Percentiles rank a stretch among this genome's conserved stretches.
These are phyloP conservation scores for Candida vaughaniae DNA, from an alignment of 805 yeast genomes.

Conservation along the genomic window DNA sequence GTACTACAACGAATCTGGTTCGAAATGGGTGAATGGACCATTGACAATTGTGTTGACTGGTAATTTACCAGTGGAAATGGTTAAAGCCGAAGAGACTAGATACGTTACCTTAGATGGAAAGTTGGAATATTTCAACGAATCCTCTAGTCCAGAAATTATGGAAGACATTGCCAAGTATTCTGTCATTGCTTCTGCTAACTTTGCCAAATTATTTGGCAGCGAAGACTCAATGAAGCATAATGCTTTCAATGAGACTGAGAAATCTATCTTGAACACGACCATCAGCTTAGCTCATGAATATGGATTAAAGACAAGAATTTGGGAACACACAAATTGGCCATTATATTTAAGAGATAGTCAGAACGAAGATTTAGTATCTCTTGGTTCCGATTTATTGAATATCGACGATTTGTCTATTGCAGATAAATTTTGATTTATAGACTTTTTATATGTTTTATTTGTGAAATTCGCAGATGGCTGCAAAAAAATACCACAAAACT, in stretches of 20 bases:
- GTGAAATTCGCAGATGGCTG: neutral
- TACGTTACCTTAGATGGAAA: constrained; percentile 56
- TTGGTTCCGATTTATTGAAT: constrained; percentile 58
- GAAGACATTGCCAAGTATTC: constrained; percentile 27
- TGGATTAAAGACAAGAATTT: constrained; percentile 57
- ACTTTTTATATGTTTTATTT: neutral
- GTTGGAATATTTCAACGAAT: constrained; percentile 28
- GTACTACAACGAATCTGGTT: constrained; percentile 37
- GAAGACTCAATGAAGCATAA: constrained; percentile 15
- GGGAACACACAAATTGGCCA: constrained; percentile 78
- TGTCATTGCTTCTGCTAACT: constrained; percentile 46
- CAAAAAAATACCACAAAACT: too few species aligned
- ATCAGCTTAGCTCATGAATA: constrained; percentile 47
- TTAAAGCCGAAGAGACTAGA: constrained; percentile 23
- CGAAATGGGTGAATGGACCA: constrained; percentile 47
- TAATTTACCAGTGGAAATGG: constrained; percentile 48
- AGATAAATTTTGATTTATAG: constrained; percentile 1
- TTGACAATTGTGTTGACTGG: constrained; percentile 68
- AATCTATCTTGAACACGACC: constrained; percentile 19
- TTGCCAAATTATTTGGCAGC: constrained; percentile 30
- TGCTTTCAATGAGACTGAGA: constrained; percentile 32
- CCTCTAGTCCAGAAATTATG: constrained; percentile 22
- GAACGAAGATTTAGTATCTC: constrained; percentile 47
- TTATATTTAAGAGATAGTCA: constrained; percentile 40
- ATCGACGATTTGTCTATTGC: constrained; percentile 51